Conservation (phyloP, 306 rosid species). For the Acmispon strigosus region DNA sequence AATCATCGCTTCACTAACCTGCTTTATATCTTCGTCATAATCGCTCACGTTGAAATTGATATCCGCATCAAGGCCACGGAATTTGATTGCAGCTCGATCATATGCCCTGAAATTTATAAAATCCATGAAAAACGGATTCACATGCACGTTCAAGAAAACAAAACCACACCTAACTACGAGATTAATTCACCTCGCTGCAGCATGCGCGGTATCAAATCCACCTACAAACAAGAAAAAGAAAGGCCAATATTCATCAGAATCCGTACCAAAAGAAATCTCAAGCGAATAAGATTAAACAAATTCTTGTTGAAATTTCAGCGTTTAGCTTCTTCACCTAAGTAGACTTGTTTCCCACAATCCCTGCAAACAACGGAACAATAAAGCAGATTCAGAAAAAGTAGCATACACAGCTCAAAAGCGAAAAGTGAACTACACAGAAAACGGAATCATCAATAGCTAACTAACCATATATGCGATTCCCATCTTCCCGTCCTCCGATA, state of each 20-base stretch:
- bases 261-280: neutral
- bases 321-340: conserved; percentile 58
- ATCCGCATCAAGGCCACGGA: conserved; percentile 87
- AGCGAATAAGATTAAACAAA: neutral
- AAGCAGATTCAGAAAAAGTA: neutral
- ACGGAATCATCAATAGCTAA: neutral
- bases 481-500: conserved; percentile 91
- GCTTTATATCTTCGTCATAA: conserved; percentile 78
- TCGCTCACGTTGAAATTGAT: conserved; percentile 74
- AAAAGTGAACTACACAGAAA: neutral
- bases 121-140: neutral
- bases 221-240: conserved; percentile 33
- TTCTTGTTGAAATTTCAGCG: neutral
- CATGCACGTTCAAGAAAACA: neutral
- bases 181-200: conserved; percentile 68
- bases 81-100: conserved; percentile 95
- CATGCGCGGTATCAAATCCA: conserved; percentile 91
- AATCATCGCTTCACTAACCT: conserved; percentile 32
- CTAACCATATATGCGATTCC: conserved; percentile 96
- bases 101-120: conserved; percentile 52
- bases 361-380: conserved; percentile 28
- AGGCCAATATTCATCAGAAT: neutral
- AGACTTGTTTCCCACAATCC: conserved; percentile 94
- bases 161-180: neutral
- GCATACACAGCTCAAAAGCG: neutral